A percentile compares a stretch with the other conserved stretches of the same genome.
phyloP scores from a whole-genome alignment of 306 rosid species.

The Glycine latifolia region DNA sequence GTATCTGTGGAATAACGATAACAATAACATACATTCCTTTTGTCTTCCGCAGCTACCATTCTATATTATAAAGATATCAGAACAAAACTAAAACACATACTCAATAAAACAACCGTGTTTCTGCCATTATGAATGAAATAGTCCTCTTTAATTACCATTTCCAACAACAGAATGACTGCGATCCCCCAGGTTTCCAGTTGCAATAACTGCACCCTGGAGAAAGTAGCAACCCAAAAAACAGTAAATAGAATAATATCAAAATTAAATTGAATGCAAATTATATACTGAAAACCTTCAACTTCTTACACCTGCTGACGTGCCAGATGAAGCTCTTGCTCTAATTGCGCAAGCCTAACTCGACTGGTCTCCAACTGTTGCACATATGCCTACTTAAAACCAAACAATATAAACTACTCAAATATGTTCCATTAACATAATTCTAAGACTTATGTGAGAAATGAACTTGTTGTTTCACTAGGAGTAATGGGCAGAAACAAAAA shows the following conservation, averaged over 20 bases:
- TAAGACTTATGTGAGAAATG: not conserved
- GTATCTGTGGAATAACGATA: not conserved
- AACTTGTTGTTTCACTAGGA: not conserved
- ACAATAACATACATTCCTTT: not conserved
- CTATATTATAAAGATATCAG: not conserved
- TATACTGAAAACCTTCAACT: constrained; percentile 19
- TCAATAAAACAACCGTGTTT: not conserved
- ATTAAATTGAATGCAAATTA: not conserved
- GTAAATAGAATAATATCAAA: not conserved
- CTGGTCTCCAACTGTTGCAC: constrained; percentile 85
- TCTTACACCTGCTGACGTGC: constrained; percentile 75
- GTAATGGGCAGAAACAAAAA: not conserved
- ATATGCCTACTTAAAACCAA: constrained; percentile 82
- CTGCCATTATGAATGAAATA: not conserved
- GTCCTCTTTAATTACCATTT: constrained; percentile 54
- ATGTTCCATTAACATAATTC: constrained; percentile 6
- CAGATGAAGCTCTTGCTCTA: constrained; percentile 82
- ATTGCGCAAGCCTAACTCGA: constrained; percentile 67
- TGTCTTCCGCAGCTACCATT: not conserved
- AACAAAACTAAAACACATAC: not conserved
- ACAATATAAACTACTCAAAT: constrained; percentile 57
- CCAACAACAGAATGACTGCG: constrained; percentile 57
- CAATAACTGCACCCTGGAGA: constrained; percentile 56
- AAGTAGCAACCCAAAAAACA: constrained; percentile 17
- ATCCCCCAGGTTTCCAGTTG: constrained; percentile 57